Evolutionary conservation across 805 yeast genomes (phyloP).

Genomic region (Nakazawaea ernobii): DNA sequence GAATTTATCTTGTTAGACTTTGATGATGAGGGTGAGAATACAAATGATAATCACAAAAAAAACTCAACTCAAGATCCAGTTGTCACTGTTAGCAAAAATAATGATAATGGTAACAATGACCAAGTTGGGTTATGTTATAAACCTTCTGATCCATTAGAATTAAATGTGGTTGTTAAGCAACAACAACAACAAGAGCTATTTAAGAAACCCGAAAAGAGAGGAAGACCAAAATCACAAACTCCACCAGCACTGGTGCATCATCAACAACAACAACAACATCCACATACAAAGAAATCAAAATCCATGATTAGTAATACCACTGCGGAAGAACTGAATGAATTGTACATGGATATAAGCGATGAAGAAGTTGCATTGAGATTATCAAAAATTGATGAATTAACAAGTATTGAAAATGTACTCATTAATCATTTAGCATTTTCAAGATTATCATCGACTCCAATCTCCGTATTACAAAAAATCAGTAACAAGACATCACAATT

Average conservation of each 20-base stretch:
- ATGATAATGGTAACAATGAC: not conserved
- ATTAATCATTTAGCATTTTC: slow-evolving; percentile 89
- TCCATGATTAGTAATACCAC: not conserved
- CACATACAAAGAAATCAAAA: not conserved
- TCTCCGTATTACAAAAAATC: slow-evolving; percentile 62
- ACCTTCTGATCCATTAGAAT: not conserved
- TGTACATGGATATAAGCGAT: slow-evolving; percentile 7
- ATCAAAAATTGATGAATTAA: slow-evolving; percentile 31
- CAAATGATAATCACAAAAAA: slow-evolving; percentile 39
- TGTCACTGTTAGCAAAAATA: slow-evolving; percentile 12
- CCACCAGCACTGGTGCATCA: not conserved
- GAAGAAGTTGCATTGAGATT: slow-evolving; percentile 6
- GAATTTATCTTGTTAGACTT: slow-evolving; percentile 49
- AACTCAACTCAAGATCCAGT: slow-evolving; percentile 30
- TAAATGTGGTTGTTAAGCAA: not conserved
- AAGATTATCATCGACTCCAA: slow-evolving; percentile 79
- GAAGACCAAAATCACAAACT: not conserved
- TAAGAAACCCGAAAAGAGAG: slow-evolving; percentile 6
- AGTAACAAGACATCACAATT: slow-evolving; percentile 47
- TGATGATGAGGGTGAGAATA: slow-evolving; percentile 36
- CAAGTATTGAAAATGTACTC: slow-evolving; percentile 57
- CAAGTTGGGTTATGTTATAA: slow-evolving; percentile 3
- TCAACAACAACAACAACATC: not conserved
- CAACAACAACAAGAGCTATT: not conserved
- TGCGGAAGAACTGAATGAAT: not conserved